Evolutionary conservation across 225 moss, liverwort and hornwort species (phyloP), one percentile per base, ranked within the genome.

Genomic region (Asterella californica): DNA sequence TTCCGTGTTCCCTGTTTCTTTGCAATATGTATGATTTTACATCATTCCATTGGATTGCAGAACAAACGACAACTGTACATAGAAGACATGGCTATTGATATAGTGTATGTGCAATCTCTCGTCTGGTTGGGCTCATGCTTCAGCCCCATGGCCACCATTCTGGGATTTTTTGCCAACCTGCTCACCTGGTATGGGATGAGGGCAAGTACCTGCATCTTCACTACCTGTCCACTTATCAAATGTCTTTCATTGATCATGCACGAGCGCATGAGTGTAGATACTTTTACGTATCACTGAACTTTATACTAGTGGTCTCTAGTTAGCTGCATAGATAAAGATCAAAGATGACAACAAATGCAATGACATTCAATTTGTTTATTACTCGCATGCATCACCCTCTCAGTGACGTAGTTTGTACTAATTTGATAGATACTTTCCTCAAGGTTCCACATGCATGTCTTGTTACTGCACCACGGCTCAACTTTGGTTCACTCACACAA

Each of bases 31-130:
- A n/a, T 7, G 71, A 71, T 71, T 15, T 71, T 38, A 71, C n/a
- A 25, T 25, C n/a, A 25, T 27, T 47, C 24, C 24, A 32, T 5
- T 38, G 7, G 21, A 38, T 5, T 87, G 74, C 74, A 96, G 96
- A 88, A 75, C 61, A 92, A 90, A 81, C 76, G 89, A 60, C 86
- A 89, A 24, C 72, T 96, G 55, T 86, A 85, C 19, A 86, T 96
- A 38, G 92, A 91, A 52, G 90, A 92, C 66, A 87, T 96, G 80
- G 90, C 90, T 6, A 91, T 96, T 0, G 90, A 94, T 74, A 86
- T 96, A 29, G 94, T 91, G 1, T 94, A 90, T 33, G 80, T 91
- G 30, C 96, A 96, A 89, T 90, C 96, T 3, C 84, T 96, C 33
- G 79, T 96, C 19, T 96, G 94, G 92, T 85, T 92, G 77, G 90